Conservation (phyloP, 106 monocot species). For the Dendrobium chrysotoxum region DNA sequence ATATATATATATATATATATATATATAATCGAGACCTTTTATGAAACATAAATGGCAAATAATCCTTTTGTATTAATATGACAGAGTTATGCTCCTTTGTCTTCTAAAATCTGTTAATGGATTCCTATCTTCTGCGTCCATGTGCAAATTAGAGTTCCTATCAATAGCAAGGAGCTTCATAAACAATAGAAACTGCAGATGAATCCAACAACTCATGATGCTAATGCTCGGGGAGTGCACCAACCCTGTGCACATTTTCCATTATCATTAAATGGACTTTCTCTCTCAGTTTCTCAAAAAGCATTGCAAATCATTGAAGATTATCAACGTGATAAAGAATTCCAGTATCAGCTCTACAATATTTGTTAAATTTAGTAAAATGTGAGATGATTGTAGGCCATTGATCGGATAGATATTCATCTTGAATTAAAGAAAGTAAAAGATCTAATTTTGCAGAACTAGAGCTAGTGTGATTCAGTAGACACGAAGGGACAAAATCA, state of each 20-base stretch:
- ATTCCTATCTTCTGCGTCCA: too few relatives aligned
- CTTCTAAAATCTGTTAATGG: too few relatives aligned
- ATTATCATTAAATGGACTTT: constrained; percentile 26
- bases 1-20: too few relatives aligned
- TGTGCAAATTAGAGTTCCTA: too few relatives aligned
- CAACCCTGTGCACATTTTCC: constrained; percentile 12
- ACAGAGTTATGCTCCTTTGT: too few relatives aligned
- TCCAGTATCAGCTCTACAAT: constrained; percentile 15
- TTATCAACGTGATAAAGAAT: constrained; percentile 16
- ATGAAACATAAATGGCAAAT: too few relatives aligned
- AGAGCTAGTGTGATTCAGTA: constrained; percentile 30
- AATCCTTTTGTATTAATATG: too few relatives aligned
- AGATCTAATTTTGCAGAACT: constrained; percentile 70
- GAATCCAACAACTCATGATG: constrained; percentile 53
- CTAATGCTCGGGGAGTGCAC: constrained; percentile 41
- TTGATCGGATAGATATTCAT: constrained; percentile 60
- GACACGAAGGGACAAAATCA: constrained; percentile 82
- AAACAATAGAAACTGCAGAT: constrained; percentile 36
- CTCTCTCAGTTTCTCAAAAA: constrained; percentile 63
- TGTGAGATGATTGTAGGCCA: constrained; percentile 56
- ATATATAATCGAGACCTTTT: too few relatives aligned
- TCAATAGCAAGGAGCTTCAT: constrained; percentile 18
- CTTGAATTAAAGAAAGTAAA: constrained; percentile 56
- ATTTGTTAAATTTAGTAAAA: constrained; percentile 19
- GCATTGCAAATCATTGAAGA: constrained; percentile 35